Percentiles rank a stretch among this genome's conserved stretches.
Evolutionary conservation across 2,329 filamentous ascomycete species (phyloP).

Genomic region (Cryphonectria radicalis): DNA sequence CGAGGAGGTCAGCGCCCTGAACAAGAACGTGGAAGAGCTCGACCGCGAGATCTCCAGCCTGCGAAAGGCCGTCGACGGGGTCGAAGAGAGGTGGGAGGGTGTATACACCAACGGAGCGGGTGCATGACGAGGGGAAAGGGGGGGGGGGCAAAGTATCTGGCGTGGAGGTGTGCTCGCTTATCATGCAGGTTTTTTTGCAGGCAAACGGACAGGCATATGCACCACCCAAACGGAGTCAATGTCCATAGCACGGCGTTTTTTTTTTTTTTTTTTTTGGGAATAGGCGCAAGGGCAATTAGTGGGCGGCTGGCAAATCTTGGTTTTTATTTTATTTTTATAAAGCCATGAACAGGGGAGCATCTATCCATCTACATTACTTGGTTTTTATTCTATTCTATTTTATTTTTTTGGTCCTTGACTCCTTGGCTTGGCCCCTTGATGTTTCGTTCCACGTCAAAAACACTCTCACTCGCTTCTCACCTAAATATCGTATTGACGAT

Average conservation of each 20-base stretch:
- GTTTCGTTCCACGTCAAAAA: neutral
- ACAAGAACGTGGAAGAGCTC: slow-evolving; percentile 80
- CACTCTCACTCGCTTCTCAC: neutral
- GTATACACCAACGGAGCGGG: slow-evolving; percentile 46
- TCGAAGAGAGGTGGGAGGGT: slow-evolving; percentile 65
- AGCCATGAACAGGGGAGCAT: neutral
- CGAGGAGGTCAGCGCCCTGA: slow-evolving; percentile 82
- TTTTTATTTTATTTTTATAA: too few species aligned
- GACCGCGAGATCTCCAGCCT: slow-evolving; percentile 75
- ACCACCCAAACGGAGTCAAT: neutral
- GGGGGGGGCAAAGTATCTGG: neutral
- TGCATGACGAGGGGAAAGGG: neutral
- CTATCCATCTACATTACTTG: neutral
- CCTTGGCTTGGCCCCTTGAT: neutral
- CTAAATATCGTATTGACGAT: neutral
- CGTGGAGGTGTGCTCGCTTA: neutral
- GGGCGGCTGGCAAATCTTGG: neutral
- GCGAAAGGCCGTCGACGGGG: slow-evolving; percentile 64
- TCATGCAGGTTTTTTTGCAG: too few species aligned
- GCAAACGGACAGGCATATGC: neutral
- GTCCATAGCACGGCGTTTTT: slow-evolving; percentile 23
- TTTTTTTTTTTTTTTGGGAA: neutral
- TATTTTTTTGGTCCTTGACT: neutral
- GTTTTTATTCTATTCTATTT: neutral
- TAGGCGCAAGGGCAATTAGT: neutral